Base-by-base conservation (phyloP, 495 filamentous ascomycete genomes). In the Lophium mytilinum region DNA sequence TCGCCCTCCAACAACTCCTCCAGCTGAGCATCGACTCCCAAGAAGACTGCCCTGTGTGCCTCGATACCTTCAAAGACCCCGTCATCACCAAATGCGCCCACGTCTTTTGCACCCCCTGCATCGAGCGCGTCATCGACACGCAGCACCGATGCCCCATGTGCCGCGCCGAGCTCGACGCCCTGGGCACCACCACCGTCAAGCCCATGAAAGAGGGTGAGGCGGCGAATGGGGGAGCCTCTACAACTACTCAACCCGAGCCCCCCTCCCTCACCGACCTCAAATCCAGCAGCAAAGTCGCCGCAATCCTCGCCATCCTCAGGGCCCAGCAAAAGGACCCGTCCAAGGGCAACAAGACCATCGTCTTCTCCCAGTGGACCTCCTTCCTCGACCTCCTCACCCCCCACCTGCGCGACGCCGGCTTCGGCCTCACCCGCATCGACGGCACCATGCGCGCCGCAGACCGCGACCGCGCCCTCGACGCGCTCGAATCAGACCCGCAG, bases 311-410 rank as follows among this genome's bases (percentile, higher is more conserved):
- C 54, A 90, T 96, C 56, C 72, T 95, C 7, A 82, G 79, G 11
- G 88, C 87, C 1, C 82, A 83, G 41, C 78, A 54, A 36, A 83
- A 81, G 58, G 83, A 86, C 15, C 72, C 82, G 0, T 76, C 40
- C 8, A 56, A 69, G 35, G 54, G 73, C 8, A 89, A 82, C 40
- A 96, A 96, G 67, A 87, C 89, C 3, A 83, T 97, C 51, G 79
- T 96, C 36, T 97, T 97, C 75, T 89, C 84, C 10, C 90, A 96
- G 66, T 97, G 91, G 91, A 96, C 91, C 0, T 85, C 81, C 4
- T 96, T 95, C 74, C 77, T 97, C 1, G 78, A 87, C 47, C 78
- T 96, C 51, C 79, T 95, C 40, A 81, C 89, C 64, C 74, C 78
- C 0, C 83, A 93, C 54, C 77, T 97, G 9, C 65, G 76, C 15